Percentiles rank a stretch among this genome's conserved stretches.
Conservation (phyloP, 768 basidiomycete species). For the Crassisporium funariophilum region DNA sequence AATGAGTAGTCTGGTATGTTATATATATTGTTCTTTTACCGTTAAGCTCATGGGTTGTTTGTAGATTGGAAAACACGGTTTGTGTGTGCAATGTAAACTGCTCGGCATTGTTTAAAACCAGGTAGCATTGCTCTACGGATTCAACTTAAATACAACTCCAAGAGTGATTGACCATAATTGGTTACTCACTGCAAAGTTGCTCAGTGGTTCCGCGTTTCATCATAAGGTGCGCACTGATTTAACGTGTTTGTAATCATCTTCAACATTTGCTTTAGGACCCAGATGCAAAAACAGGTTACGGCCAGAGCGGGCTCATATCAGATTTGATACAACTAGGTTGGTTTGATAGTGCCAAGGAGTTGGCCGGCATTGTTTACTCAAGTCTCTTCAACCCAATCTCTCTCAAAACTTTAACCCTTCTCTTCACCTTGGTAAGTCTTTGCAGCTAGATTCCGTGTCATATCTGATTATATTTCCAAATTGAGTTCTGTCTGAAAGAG, state of each 20-base stretch:
- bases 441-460: not conserved
- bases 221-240: not conserved
- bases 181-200: not conserved
- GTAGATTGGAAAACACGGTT: not conserved
- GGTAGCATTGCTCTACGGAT: not conserved
- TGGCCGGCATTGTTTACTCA: not conserved
- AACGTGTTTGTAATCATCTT: not conserved
- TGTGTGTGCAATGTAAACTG: not conserved
- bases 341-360: not conserved
- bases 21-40: not conserved
- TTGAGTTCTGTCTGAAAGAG: not conserved
- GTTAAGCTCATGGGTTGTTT: not conserved
- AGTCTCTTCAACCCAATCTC: not conserved
- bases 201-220: not conserved
- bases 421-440: not conserved
- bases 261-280: not conserved
- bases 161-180: not conserved
- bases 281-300: not conserved
- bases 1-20: not conserved
- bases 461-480: not conserved
- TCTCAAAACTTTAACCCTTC: not conserved
- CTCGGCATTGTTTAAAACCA: not conserved
- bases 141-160: not conserved
- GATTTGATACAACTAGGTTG: not conserved
- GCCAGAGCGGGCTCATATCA: not conserved